Percentiles rank a stretch among this genome's conserved stretches.
phyloP scores from a whole-genome alignment of 768 basidiomycete genomes.

The Cystobasidium onofrii region DNA sequence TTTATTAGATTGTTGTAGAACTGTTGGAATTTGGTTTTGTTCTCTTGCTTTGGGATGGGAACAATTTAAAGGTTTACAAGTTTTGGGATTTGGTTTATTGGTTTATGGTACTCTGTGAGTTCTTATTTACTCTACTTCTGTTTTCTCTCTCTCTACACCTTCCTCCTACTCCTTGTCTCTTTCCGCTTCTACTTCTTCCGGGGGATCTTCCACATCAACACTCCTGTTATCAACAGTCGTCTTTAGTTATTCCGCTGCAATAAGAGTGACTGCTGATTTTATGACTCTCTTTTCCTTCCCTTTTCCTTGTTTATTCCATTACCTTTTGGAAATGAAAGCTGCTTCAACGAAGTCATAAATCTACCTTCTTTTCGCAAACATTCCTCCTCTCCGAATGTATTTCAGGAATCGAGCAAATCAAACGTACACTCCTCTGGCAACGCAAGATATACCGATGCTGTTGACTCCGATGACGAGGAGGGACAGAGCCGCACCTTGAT shows the following conservation, averaged over 20 bases:
- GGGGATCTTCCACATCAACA: too few relatives aligned
- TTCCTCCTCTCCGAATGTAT: neutral
- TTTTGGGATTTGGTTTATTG: conserved; percentile 78
- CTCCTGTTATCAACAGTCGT: too few relatives aligned
- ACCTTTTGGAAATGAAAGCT: neutral
- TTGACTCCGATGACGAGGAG: neutral
- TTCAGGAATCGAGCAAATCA: neutral
- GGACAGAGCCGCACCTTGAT: neutral
- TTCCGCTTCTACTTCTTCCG: too few relatives aligned
- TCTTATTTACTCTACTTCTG: too few relatives aligned
- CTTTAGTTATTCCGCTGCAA: too few relatives aligned
- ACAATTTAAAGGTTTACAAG: conserved; percentile 40
- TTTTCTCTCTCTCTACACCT: too few relatives aligned
- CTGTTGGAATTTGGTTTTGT: conserved; percentile 76
- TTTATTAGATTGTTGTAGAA: conserved; percentile 88
- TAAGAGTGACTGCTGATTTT: too few relatives aligned
- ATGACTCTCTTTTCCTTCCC: too few relatives aligned
- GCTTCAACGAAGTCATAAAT: conserved; percentile 38
- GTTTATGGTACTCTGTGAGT: conserved; percentile 67
- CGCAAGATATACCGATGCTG: neutral
- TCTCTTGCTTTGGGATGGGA: conserved; percentile 42
- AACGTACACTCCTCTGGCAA: neutral
- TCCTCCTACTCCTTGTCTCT: too few relatives aligned
- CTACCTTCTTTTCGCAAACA: conserved; percentile 34
- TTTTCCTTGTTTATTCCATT: too few relatives aligned